These are phyloP conservation scores for Globisporangium paroecandrum DNA, from an alignment of 352 stramenopile genomes.

Conservation along the genomic window DNA sequence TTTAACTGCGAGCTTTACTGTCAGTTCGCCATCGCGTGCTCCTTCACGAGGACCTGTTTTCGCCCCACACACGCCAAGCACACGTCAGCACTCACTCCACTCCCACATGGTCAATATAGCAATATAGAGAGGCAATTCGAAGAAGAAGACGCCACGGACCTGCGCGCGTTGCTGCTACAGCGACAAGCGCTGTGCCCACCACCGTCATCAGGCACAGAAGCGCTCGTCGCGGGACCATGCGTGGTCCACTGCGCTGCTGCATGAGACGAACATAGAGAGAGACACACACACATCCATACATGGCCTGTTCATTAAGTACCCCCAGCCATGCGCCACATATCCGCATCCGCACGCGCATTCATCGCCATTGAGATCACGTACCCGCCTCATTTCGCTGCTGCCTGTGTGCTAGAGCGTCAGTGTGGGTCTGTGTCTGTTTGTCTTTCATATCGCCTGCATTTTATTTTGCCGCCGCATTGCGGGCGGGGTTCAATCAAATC, in stretches of 20 bases:
- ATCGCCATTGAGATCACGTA: background rate
- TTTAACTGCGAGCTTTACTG: background rate
- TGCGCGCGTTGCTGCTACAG: slow-evolving; percentile 7
- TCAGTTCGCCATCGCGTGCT: slow-evolving; percentile 1
- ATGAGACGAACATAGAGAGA: background rate
- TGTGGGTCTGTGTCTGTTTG: slow-evolving; percentile 7
- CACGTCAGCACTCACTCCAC: background rate
- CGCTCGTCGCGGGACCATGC: slow-evolving; percentile 8
- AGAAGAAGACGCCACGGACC: slow-evolving; percentile 3
- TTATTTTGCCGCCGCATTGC: background rate
- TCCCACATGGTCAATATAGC: background rate
- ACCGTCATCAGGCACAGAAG: slow-evolving; percentile 1
- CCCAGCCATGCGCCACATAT: background rate
- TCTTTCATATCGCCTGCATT: background rate
- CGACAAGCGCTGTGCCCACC: slow-evolving; percentile 13
- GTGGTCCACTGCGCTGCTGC: slow-evolving; percentile 12
- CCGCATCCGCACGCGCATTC: background rate
- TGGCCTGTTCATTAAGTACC: background rate
- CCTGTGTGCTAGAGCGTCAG: slow-evolving; percentile 9
- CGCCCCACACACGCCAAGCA: background rate
- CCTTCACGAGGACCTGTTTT: background rate
- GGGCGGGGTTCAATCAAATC: slow-evolving; percentile 5
- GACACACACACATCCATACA: background rate
- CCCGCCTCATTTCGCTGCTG: slow-evolving; percentile 6
- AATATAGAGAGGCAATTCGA: background rate